Evolutionary conservation across 2,329 filamentous ascomycete species (phyloP).

Genomic region (Penicillium thymicola): DNA sequence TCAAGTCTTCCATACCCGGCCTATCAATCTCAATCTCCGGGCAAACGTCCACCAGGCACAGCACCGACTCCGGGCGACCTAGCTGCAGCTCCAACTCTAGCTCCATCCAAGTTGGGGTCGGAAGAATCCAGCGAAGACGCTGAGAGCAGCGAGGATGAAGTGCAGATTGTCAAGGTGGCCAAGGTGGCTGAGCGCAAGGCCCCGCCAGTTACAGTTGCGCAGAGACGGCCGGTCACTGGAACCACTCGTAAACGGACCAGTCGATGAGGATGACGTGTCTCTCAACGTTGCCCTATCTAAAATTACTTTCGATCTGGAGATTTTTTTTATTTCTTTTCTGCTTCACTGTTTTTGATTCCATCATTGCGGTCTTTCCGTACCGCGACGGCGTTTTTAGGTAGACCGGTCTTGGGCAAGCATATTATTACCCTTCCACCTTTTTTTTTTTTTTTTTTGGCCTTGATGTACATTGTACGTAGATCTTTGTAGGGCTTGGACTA

Average conservation of each 20-base stretch:
- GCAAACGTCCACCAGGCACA: constrained; percentile 17
- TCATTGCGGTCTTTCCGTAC: neutral
- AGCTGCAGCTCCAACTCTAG: neutral
- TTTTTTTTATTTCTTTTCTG: neutral
- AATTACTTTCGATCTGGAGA: neutral
- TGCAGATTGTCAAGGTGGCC: constrained; percentile 27
- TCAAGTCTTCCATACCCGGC: constrained; percentile 21
- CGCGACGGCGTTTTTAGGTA: constrained; percentile 3
- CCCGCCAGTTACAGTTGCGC: constrained; percentile 15
- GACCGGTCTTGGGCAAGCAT: neutral
- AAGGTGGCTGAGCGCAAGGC: constrained; percentile 28
- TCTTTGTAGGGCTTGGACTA: neutral
- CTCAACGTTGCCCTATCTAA: neutral
- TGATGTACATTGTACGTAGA: neutral
- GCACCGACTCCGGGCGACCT: constrained; percentile 5
- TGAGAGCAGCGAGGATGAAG: constrained; percentile 30
- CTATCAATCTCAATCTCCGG: constrained; percentile 17
- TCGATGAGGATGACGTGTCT: constrained; percentile 19
- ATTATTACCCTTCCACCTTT: neutral
- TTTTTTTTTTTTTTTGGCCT: too few relatives aligned
- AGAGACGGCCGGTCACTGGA: constrained; percentile 19
- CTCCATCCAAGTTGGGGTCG: constrained; percentile 13
- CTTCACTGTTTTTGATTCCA: neutral
- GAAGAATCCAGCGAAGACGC: constrained; percentile 19
- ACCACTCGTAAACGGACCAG: constrained; percentile 25